These are phyloP conservation scores for Streptanthus diversifolius DNA, from an alignment of 345 rosid species.

Conservation along the genomic window DNA sequence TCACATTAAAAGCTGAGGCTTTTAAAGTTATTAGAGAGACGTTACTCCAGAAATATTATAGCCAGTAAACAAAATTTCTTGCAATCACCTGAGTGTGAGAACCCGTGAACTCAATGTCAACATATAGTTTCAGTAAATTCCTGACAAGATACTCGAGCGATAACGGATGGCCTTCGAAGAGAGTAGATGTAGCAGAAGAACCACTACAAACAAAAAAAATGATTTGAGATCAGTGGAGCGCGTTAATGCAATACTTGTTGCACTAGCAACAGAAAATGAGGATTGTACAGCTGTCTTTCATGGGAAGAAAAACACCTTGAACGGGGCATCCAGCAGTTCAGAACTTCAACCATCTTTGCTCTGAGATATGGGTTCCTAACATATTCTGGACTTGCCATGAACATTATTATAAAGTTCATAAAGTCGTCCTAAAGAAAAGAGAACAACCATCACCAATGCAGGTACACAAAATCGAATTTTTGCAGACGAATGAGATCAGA, in stretches of 20 bases:
- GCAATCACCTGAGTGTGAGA: conserved; percentile 92
- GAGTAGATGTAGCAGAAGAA: conserved; percentile 70
- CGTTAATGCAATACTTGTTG: not conserved
- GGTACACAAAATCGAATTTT: not conserved
- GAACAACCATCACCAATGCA: conserved; percentile 6
- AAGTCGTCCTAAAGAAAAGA: conserved; percentile 74
- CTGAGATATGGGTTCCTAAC: conserved; percentile 93
- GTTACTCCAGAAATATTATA: conserved; percentile 9
- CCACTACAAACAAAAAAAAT: conserved; percentile 51
- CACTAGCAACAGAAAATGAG: conserved; percentile 6
- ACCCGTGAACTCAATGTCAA: conserved; percentile 99
- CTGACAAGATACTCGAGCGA: conserved; percentile 93
- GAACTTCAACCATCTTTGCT: conserved; percentile 99
- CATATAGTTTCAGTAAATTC: conserved; percentile 96
- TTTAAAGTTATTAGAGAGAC: not conserved
- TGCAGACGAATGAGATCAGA: not conserved
- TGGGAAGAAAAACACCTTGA: conserved; percentile 51
- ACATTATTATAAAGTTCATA: conserved; percentile 98
- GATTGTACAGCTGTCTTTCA: not conserved
- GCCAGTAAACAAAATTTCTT: conserved; percentile 8
- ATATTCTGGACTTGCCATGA: conserved; percentile 87
- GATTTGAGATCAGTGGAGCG: not conserved
- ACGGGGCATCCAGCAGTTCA: conserved; percentile 99
- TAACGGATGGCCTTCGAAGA: conserved; percentile 93
- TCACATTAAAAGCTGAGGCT: not conserved